Percentiles rank a stretch among this genome's conserved stretches.
phyloP scores from a whole-genome alignment of 2,329 filamentous ascomycete species.

The Lasiodiplodia sp. region DNA sequence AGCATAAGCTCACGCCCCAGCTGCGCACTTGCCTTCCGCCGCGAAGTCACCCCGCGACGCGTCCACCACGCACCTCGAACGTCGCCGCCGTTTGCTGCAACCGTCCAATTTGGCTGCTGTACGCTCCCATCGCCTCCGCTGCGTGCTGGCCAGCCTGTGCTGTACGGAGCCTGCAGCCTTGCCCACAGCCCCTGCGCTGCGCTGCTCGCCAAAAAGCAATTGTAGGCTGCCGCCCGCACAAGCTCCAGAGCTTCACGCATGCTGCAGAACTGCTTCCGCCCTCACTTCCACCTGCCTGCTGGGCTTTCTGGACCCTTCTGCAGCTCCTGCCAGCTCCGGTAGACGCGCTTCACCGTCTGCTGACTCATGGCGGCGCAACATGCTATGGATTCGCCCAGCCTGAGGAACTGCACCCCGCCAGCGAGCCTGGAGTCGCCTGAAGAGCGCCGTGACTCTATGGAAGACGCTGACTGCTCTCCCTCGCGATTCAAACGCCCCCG shows the following conservation, averaged over 20 bases:
- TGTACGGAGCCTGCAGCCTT: constrained; percentile 3
- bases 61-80: constrained; percentile 9
- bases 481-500: constrained; percentile 54
- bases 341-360: constrained; percentile 12
- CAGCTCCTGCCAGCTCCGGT: constrained; percentile 20
- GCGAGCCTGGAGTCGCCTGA: constrained; percentile 44
- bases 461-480: constrained; percentile 53
- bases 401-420: constrained; percentile 38
- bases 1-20: constrained; percentile 20
- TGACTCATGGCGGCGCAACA: constrained; percentile 33
- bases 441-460: constrained; percentile 51
- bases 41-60: constrained; percentile 23
- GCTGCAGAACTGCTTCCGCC: constrained; percentile 22
- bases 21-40: constrained; percentile 24
- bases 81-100: constrained; percentile 7
- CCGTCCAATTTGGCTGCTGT: constrained; percentile 20
- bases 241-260: constrained; percentile 30
- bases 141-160: constrained; percentile 15
- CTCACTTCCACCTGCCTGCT: constrained; percentile 15
- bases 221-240: constrained; percentile 27
- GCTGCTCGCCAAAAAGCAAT: constrained; percentile 24
- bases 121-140: constrained; percentile 11
- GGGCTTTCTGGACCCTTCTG: constrained; percentile 16
- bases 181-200: constrained; percentile 9
- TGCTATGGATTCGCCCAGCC: constrained; percentile 40